A percentile compares a stretch with the other conserved stretches of the same genome.
Conservation (phyloP, 2,329 filamentous ascomycete genomes). For the Colletotrichum tanaceti region DNA sequence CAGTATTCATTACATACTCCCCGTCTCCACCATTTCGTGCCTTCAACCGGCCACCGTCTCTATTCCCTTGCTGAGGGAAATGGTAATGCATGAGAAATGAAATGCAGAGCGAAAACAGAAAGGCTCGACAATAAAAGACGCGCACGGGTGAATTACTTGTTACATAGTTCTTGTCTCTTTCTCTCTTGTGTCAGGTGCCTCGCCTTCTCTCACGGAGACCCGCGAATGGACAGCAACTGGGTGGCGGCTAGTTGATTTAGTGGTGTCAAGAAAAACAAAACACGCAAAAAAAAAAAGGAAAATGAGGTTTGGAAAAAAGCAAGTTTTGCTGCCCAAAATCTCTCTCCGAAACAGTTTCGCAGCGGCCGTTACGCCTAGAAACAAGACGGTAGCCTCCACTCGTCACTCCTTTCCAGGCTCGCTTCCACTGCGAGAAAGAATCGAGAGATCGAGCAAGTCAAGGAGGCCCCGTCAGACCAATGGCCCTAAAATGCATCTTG, state of each 20-base stretch:
- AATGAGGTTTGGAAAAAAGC: slow-evolving; percentile 28
- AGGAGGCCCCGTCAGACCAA: slow-evolving; percentile 25
- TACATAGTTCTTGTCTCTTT: slow-evolving; percentile 34
- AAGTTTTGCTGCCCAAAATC: slow-evolving; percentile 31
- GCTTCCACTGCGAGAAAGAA: not conserved
- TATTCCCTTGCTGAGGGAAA: not conserved
- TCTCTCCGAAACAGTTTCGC: slow-evolving; percentile 26
- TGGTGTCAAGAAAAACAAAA: slow-evolving; percentile 17
- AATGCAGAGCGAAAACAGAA: slow-evolving; percentile 17
- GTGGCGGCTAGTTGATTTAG: slow-evolving; percentile 28
- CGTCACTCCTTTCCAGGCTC: not conserved
- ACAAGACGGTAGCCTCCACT: slow-evolving; percentile 28
- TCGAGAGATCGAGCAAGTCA: slow-evolving; percentile 7
- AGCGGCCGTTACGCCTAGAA: slow-evolving; percentile 39
- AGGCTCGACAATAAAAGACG: slow-evolving; percentile 24
- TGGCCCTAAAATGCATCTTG: slow-evolving; percentile 40
- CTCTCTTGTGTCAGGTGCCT: slow-evolving; percentile 27
- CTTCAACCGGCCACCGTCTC: slow-evolving; percentile 6
- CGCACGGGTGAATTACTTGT: slow-evolving; percentile 37
- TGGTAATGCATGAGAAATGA: not conserved
- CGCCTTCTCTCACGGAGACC: slow-evolving; percentile 8
- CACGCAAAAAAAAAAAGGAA: slow-evolving; percentile 24
- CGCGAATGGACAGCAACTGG: slow-evolving; percentile 30
- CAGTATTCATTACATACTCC: slow-evolving; percentile 29
- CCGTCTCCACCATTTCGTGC: not conserved